Evolutionary conservation across 2,329 filamentous ascomycete genomes (phyloP).

Genomic region (Fonsecaea monophora): DNA sequence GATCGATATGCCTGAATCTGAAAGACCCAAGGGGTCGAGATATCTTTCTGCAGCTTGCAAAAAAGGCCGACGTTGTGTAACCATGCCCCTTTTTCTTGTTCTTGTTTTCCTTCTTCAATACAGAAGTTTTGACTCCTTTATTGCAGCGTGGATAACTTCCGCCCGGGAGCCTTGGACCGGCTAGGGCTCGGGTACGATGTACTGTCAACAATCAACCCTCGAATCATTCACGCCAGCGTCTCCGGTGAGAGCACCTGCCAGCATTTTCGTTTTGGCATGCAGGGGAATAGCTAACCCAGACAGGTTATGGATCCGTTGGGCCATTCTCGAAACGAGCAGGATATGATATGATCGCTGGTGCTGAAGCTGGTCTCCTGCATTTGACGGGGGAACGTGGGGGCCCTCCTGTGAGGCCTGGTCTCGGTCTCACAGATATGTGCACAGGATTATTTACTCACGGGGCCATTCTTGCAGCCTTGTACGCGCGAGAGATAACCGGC

Average conservation of each 20-base stretch:
- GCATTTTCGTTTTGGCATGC: not conserved
- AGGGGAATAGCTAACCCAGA: not conserved
- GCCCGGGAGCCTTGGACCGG: constrained; percentile 53
- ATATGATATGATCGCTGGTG: constrained; percentile 31
- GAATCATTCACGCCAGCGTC: constrained; percentile 56
- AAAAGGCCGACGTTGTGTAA: constrained; percentile 2
- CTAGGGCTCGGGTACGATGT: constrained; percentile 53
- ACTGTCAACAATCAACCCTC: constrained; percentile 51
- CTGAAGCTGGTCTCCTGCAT: constrained; percentile 30
- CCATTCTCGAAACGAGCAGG: constrained; percentile 41
- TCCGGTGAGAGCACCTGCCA: constrained; percentile 41
- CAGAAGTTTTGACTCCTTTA: too few relatives aligned
- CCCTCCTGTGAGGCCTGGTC: constrained; percentile 23
- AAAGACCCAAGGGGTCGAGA: constrained; percentile 23
- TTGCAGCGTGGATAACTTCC: constrained; percentile 34
- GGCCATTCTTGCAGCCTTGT: constrained; percentile 31
- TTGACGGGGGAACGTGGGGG: constrained; percentile 26
- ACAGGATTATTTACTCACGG: constrained; percentile 33
- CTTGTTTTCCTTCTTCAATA: not conserved
- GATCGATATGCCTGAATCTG: constrained; percentile 29
- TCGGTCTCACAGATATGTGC: constrained; percentile 29
- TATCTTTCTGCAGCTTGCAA: not conserved
- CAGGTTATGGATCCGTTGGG: constrained; percentile 58
- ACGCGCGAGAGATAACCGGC: constrained; percentile 24
- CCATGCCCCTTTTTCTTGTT: too few relatives aligned